Percentiles rank a stretch among this genome's conserved stretches.
These are phyloP conservation scores for Peltaster fructicola DNA, from an alignment of 2,329 filamentous ascomycete species.

Conservation along the genomic window DNA sequence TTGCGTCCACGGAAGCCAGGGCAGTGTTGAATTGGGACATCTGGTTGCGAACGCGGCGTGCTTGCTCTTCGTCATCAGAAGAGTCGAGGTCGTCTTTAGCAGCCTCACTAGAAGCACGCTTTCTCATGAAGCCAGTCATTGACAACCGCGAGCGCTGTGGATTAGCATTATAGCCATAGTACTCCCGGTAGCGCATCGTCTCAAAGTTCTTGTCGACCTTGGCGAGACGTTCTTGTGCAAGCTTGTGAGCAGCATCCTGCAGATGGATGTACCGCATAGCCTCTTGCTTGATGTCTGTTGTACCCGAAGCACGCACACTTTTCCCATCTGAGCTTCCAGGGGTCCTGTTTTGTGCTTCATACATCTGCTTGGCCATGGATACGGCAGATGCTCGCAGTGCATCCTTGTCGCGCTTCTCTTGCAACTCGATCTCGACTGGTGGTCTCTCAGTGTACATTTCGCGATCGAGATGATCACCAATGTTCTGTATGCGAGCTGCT, in stretches of 20 bases:
- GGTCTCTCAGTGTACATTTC: conserved; percentile 66
- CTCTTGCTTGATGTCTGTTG: conserved; percentile 33
- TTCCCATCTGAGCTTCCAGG: conserved; percentile 8
- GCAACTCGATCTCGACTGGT: conserved; percentile 50
- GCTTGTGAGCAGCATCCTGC: conserved; percentile 72
- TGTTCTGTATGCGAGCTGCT: conserved; percentile 44
- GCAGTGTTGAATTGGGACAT: conserved; percentile 62
- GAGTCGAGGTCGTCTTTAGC: conserved; percentile 17
- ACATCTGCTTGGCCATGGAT: conserved; percentile 82
- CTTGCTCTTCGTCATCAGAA: conserved; percentile 48
- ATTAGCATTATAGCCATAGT: conserved; percentile 49
- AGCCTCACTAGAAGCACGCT: conserved; percentile 51
- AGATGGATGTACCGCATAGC: conserved; percentile 41
- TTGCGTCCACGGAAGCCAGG: conserved; percentile 49
- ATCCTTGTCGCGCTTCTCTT: conserved; percentile 56
- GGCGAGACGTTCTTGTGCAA: conserved; percentile 66
- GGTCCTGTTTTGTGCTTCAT: conserved; percentile 38
- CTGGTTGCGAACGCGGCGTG: conserved; percentile 55
- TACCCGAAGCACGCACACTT: conserved; percentile 9
- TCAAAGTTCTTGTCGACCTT: conserved; percentile 56
- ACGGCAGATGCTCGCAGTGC: conserved; percentile 66
- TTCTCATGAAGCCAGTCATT: conserved; percentile 37
- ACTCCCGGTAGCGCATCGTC: conserved; percentile 49
- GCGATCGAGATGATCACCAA: conserved; percentile 50
- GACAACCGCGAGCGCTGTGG: conserved; percentile 34